A percentile compares a stretch with the other conserved stretches of the same genome.
These are phyloP conservation scores for Peniophora sp. DNA, from an alignment of 1,284 basidiomycete species.

Conservation along the genomic window DNA sequence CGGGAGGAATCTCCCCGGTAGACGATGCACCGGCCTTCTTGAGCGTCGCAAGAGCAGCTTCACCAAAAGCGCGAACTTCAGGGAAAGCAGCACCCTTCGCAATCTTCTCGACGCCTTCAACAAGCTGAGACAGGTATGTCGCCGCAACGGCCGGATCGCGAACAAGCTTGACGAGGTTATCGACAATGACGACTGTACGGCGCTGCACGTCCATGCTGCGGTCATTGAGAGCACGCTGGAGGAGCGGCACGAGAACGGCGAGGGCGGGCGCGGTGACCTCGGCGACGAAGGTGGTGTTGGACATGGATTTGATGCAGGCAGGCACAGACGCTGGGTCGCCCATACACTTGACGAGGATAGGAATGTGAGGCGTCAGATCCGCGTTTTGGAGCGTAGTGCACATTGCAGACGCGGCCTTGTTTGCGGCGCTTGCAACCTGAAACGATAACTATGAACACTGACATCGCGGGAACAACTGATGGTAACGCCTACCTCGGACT, in stretches of 20 bases:
- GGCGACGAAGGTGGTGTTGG: conserved; percentile 92
- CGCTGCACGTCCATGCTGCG: conserved; percentile 94
- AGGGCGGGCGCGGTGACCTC: conserved; percentile 96
- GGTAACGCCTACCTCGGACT: conserved; percentile 65
- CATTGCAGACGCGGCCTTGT: conserved; percentile 89
- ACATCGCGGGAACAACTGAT: conserved; percentile 4
- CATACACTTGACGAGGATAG: conserved; percentile 93
- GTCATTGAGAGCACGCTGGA: conserved; percentile 91
- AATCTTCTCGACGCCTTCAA: conserved; percentile 90
- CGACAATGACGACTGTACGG: conserved; percentile 84
- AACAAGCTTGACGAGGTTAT: conserved; percentile 97
- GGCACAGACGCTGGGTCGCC: conserved; percentile 82
- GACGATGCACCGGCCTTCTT: conserved; percentile 76
- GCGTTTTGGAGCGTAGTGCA: conserved; percentile 92
- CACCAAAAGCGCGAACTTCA: conserved; percentile 88
- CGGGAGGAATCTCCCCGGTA: conserved; percentile 52
- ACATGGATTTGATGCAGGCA: conserved; percentile 92
- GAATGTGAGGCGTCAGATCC: conserved; percentile 88
- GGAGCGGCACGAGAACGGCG: conserved; percentile 91
- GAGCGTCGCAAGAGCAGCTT: conserved; percentile 71
- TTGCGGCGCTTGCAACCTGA: conserved; percentile 82
- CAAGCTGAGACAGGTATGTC: conserved; percentile 80
- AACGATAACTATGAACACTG: conserved; percentile 2
- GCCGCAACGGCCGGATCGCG: conserved; percentile 89
- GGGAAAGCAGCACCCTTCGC: conserved; percentile 92